phyloP scores from a whole-genome alignment of 768 basidiomycete genomes.

The Dacryopinax primogenitus region DNA sequence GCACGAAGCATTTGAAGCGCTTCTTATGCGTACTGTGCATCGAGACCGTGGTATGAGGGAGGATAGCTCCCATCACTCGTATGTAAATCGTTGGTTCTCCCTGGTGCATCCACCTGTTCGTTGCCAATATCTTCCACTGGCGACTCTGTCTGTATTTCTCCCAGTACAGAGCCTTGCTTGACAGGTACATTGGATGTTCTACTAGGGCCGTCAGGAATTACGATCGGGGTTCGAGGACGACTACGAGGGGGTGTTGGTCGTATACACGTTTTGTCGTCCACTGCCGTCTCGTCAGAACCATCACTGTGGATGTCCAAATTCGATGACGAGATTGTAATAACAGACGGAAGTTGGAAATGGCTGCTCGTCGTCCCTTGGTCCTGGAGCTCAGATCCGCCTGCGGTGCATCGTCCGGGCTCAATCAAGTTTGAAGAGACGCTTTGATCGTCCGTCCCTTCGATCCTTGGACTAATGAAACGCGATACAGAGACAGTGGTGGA shows the following conservation, averaged over 20 bases:
- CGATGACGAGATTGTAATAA: neutral
- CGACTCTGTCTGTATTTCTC: neutral
- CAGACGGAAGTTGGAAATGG: neutral
- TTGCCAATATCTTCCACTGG: neutral
- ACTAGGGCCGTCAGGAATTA: neutral
- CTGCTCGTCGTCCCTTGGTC: neutral
- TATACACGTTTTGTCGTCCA: neutral
- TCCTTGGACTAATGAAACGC: no score
- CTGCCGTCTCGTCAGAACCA: neutral
- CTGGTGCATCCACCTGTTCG: neutral
- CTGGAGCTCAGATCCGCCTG: neutral
- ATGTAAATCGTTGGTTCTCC: neutral
- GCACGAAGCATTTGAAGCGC: neutral
- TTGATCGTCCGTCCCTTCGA: no score
- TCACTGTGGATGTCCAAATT: neutral
- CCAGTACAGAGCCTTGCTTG: neutral
- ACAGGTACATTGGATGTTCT: neutral
- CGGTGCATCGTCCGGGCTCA: no score
- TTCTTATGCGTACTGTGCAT: neutral
- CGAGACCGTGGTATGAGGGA: neutral
- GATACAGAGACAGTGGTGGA: no score
- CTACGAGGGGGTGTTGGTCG: neutral
- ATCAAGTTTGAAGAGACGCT: no score
- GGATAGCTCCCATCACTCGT: no score
- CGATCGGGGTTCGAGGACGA: neutral